Evolutionary conservation across 106 monocot species (phyloP), one percentile per base, ranked within the genome.

Genomic region (Platanthera zijinensis): DNA sequence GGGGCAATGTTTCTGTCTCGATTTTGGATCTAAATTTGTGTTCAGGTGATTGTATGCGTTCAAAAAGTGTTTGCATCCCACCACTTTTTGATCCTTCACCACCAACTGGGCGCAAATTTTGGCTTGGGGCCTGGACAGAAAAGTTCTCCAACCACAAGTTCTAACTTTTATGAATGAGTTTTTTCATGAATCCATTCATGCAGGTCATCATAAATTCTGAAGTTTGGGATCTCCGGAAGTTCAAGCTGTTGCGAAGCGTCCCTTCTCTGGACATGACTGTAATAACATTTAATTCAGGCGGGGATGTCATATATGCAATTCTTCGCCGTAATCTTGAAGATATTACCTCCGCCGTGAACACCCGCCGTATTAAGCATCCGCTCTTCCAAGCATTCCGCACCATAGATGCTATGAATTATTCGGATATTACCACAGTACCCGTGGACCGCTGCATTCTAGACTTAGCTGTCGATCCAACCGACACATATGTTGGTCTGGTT

Each of bases 181-280:
- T 39, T 39, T 39, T 39, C 39, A 3, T 39, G 39, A 39, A 39
- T 39, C 39, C 39, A 39, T 39, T 39, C 39, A 39, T 39, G 48
- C 71, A 99, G 99, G 92, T 99, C 4, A 94, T 99, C 56, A 76
- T 99, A 72, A 99, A 99, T 64, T 99, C 99, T 6, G 99, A 99
- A 63, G 99, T 99, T 54, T 99, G 94, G 99, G 99, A 99, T 78
- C 87, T 99, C 28, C 80, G 99, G 9, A 99, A 94, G 50, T 92
- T 94, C 57, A 99, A 90, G 77, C 90, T 99, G 46, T 81, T 99
- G 25, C 73, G 99, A 53, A 94, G 87, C 39, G 99, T 99, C 10
- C 89, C 94, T 47, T 94, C 92, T 11, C 76, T 99, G 18, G 99
- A 94, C 66, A 94, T 94, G 78, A 92, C 94, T 0, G 92, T 99